These are phyloP conservation scores for Calophaca sinica DNA, from an alignment of 306 rosid species.

Conservation along the genomic window DNA sequence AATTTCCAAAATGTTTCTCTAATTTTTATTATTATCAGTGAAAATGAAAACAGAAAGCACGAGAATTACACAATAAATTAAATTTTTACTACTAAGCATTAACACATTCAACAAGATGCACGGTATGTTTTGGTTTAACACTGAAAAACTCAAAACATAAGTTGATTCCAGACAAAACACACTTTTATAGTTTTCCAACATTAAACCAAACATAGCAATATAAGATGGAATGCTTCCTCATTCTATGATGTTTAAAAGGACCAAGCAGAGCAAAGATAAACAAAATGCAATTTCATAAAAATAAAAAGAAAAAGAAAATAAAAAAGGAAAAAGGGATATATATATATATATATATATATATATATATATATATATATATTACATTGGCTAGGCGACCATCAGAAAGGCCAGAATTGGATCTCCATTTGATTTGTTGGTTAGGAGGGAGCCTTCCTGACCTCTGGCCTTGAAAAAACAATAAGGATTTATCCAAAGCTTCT, in stretches of 20 bases:
- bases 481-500: conserved; percentile 84
- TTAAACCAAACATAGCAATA: background rate
- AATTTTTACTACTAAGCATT: too few relatives aligned
- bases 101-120: background rate
- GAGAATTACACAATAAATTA: too few relatives aligned
- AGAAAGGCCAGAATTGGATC: conserved; percentile 72
- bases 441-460: conserved; percentile 82
- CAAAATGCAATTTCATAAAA: background rate
- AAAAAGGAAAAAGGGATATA: background rate
- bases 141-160: background rate
- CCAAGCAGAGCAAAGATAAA: background rate
- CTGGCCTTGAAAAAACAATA: conserved; percentile 90
- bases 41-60: too few relatives aligned
- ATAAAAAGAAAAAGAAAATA: background rate
- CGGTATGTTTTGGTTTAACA: too few relatives aligned
- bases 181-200: background rate
- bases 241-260: background rate
- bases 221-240: background rate
- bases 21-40: too few relatives aligned
- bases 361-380: conserved; percentile 30
- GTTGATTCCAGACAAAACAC: background rate
- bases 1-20: too few relatives aligned
- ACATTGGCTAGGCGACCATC: conserved; percentile 81
- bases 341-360: too few relatives aligned
- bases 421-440: conserved; percentile 69